These are phyloP conservation scores for Lobulomyces angularis DNA, from an alignment of 192 early-diverging fungal species.

Conservation along the genomic window DNA sequence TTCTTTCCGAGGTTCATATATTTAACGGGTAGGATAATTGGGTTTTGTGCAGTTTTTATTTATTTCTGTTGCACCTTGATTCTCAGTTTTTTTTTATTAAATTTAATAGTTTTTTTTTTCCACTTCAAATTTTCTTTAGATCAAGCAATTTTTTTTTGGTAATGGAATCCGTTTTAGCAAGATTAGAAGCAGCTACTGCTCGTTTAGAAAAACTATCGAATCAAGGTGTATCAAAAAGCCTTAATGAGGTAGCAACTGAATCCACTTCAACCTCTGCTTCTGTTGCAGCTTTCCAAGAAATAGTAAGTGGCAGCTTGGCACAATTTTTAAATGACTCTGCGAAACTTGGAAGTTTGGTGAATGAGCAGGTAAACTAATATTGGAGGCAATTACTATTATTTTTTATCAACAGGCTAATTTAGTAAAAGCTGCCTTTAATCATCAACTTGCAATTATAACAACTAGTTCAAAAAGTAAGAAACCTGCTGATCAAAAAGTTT, in stretches of 20 bases:
- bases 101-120: too few species aligned
- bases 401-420: constrained; percentile 29
- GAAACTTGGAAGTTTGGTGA: constrained; percentile 46
- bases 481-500: constrained; percentile 44
- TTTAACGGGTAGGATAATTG: too few species aligned
- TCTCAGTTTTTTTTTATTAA: too few species aligned
- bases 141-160: too few species aligned
- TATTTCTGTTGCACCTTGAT: too few species aligned
- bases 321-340: constrained; percentile 23
- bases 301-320: constrained; percentile 21
- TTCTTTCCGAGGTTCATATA: too few species aligned
- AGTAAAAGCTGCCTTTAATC: constrained; percentile 46
- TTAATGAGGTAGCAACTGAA: constrained; percentile 17
- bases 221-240: constrained; percentile 16
- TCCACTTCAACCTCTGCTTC: constrained; percentile 22
- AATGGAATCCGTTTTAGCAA: constrained; percentile 75
- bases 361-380: constrained; percentile 35
- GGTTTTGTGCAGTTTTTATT: too few species aligned
- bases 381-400: background rate
- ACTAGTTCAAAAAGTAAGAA: constrained; percentile 64
- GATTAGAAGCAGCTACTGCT: constrained; percentile 81
- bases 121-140: too few species aligned
- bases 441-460: constrained; percentile 63
- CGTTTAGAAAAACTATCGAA: constrained; percentile 78
- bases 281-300: constrained; percentile 46